Evolutionary conservation across 1,284 basidiomycete genomes (phyloP), one percentile per base, ranked within the genome.

Genomic region (Cryptococcus depauperatus): DNA sequence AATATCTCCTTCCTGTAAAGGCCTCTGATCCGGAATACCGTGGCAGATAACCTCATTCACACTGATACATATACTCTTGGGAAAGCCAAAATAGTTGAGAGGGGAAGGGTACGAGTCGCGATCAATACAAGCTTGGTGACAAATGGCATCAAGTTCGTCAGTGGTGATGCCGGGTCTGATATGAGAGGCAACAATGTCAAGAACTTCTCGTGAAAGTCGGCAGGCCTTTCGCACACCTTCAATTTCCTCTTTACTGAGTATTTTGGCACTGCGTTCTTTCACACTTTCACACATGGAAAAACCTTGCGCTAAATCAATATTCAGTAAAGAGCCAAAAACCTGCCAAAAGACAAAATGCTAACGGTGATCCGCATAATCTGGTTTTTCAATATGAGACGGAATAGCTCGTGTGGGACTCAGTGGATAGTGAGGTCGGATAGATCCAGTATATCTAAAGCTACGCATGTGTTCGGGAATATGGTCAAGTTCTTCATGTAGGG

Each of bases 1-100:
- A 58, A 96, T 96, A 69, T 96, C 92, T 22, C 91, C 91, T 57
- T 93, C 85, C 76, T 56, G 34, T n/a, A 39, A 16, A 55, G 83
- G 86, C 46, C 90, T 76, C 58, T 85, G 77, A 72, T 95, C 91
- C 35, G 91, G 91, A 55, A 96, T 95, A 45, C 89, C 89, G 69
- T 98, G 95, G 68, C 95, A 98, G 61, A 98, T 93, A 46, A 83
- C 84, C 70, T 98, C 95, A 71, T 99, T 98, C 34, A 98, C 75
- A 78, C 85, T 62, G 73, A 85, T 93, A 83, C 95, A 99, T 38
- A 96, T 81, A 35, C 89, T 95, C 75, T 97, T 96, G 22, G 93
- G 93, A 68, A 85, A 98, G 41, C 79, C 77, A 53, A 85, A 80
- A 72, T 99, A 99, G 65, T 91, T 91, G 44, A 98, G 75, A 29